Evolutionary conservation across 1,284 basidiomycete species (phyloP).

Genomic region (Leccinum fallax): DNA sequence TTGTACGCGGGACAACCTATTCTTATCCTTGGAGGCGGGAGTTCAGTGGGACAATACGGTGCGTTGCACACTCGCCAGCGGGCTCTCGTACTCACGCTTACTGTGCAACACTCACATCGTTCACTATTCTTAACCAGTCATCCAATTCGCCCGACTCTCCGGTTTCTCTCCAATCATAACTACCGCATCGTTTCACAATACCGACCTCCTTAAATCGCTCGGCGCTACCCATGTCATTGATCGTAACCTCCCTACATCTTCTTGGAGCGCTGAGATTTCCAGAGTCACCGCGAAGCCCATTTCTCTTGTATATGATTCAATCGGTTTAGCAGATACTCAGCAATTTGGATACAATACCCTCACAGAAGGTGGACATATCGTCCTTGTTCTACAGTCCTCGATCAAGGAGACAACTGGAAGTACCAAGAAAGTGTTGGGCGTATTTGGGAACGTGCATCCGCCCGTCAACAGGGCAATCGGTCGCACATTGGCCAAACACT

Average conservation of each 20-base stretch:
- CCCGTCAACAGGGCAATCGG: conserved; percentile 20
- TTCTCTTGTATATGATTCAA: conserved; percentile 20
- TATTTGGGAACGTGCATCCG: conserved; percentile 10
- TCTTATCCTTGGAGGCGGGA: conserved; percentile 41
- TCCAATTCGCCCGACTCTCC: conserved; percentile 38
- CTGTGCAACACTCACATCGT: not conserved
- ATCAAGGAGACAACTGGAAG: conserved; percentile 18
- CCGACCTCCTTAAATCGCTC: conserved; percentile 35
- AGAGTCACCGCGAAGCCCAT: conserved; percentile 17
- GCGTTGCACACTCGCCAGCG: not conserved
- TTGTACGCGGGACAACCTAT: conserved; percentile 29
- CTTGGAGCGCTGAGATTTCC: conserved; percentile 15
- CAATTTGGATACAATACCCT: conserved; percentile 26
- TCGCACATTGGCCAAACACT: conserved; percentile 13
- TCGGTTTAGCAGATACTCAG: conserved; percentile 23
- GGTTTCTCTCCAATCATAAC: conserved; percentile 36
- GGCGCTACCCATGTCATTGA: conserved; percentile 40
- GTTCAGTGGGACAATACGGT: conserved; percentile 41
- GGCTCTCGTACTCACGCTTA: not conserved
- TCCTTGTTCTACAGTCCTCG: not conserved
- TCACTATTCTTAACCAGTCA: conserved; percentile 29
- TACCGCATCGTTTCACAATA: conserved; percentile 37
- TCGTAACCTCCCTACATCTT: conserved; percentile 19
- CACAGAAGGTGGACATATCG: conserved; percentile 22
- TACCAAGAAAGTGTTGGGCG: conserved; percentile 16